Percentiles rank a stretch among this genome's conserved stretches.
phyloP scores from a whole-genome alignment of 305 asterid species.

The Fraxinus floribunda region DNA sequence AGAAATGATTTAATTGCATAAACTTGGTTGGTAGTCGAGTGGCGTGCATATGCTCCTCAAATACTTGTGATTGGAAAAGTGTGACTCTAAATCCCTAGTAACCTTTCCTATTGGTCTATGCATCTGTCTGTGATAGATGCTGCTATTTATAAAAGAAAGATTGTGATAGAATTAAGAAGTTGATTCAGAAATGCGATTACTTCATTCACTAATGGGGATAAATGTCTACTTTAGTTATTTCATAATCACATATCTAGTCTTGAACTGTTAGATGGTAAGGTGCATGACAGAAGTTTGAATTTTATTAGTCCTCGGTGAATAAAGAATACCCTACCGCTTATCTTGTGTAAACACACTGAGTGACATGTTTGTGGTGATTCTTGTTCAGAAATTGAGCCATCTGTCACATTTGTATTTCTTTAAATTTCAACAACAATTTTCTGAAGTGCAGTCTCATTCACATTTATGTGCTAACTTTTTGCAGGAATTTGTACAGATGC shows the following conservation, averaged over 20 bases:
- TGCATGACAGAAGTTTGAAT: not conserved
- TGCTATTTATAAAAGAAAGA: too few relatives aligned
- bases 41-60: too few relatives aligned
- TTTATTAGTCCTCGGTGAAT: not conserved
- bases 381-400: not conserved
- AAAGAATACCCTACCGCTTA: not conserved
- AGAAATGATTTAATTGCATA: too few relatives aligned
- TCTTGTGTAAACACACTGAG: not conserved
- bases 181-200: too few relatives aligned
- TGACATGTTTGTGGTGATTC: not conserved
- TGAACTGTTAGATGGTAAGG: not conserved
- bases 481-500: slow-evolving; percentile 39
- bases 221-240: too few relatives aligned
- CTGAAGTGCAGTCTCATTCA: not conserved
- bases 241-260: not conserved
- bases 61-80: too few relatives aligned
- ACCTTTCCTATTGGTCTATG: too few relatives aligned
- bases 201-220: too few relatives aligned
- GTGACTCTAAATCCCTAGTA: too few relatives aligned
- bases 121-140: too few relatives aligned
- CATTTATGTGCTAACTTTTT: not conserved
- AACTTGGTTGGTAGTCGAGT: too few relatives aligned
- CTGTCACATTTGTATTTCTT: not conserved
- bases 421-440: not conserved
- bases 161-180: too few relatives aligned